These are phyloP conservation scores for Cladophialophora psammophila DNA, from an alignment of 2,329 filamentous ascomycete genomes.

Conservation along the genomic window DNA sequence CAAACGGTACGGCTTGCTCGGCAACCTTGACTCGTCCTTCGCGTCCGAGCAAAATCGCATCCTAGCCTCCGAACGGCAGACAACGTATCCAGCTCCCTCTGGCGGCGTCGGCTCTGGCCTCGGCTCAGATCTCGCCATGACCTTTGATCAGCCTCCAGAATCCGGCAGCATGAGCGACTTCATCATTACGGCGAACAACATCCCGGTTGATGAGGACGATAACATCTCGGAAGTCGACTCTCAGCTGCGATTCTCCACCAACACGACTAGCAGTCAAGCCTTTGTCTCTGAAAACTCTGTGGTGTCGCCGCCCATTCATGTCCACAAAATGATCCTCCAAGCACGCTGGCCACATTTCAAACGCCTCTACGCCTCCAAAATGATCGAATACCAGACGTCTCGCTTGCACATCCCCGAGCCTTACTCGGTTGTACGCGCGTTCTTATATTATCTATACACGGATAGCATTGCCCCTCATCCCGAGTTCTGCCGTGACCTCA, in stretches of 20 bases:
- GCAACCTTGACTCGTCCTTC: constrained; percentile 73
- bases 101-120: constrained; percentile 57
- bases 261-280: constrained; percentile 32
- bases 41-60: constrained; percentile 55
- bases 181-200: constrained; percentile 83
- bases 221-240: constrained; percentile 36
- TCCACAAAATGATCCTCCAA: constrained; percentile 92
- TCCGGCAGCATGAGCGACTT: constrained; percentile 83
- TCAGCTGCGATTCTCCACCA: constrained; percentile 39
- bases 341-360: constrained; percentile 97
- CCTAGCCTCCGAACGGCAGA: constrained; percentile 62
- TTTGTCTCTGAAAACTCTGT: constrained; percentile 42
- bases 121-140: constrained; percentile 81
- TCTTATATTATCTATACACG: constrained; percentile 95
- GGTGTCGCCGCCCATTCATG: constrained; percentile 85
- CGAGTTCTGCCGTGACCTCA: constrained; percentile 68
- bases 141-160: constrained; percentile 87
- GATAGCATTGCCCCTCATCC: constrained; percentile 77
- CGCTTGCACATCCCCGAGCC: constrained; percentile 98
- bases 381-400: constrained; percentile 96
- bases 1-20: constrained; percentile 86
- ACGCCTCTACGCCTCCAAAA: constrained; percentile 88
- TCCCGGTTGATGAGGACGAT: constrained; percentile 68
- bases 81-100: constrained; percentile 55
- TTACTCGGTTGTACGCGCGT: constrained; percentile 91